phyloP scores from a whole-genome alignment of 768 basidiomycete genomes.

The Psilocybe subaeruginosa region DNA sequence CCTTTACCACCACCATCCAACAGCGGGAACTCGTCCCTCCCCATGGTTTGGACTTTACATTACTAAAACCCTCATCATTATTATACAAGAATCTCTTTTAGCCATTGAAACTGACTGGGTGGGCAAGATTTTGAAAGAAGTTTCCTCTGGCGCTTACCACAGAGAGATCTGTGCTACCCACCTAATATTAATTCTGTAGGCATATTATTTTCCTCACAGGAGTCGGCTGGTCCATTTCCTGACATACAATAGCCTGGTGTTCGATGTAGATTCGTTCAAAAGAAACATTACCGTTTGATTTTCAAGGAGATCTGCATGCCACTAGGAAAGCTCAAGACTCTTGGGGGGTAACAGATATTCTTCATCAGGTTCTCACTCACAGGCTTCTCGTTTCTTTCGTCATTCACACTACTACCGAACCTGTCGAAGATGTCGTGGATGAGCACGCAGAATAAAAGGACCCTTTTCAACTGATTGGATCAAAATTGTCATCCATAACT shows the following conservation, averaged over 20 bases:
- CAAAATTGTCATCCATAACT: too few relatives aligned
- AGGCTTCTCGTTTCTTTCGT: not conserved
- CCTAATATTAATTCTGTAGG: too few relatives aligned
- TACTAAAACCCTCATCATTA: not conserved
- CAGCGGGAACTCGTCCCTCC: too few relatives aligned
- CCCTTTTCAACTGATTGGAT: too few relatives aligned
- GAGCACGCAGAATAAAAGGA: too few relatives aligned
- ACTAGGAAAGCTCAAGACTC: too few relatives aligned
- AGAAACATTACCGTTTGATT: not conserved
- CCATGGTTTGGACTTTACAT: too few relatives aligned
- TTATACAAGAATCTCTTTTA: not conserved
- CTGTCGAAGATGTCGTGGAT: too few relatives aligned
- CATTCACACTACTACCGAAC: too few relatives aligned
- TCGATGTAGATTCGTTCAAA: not conserved
- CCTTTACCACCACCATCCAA: too few relatives aligned
- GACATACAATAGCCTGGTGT: not conserved
- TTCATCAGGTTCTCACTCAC: not conserved
- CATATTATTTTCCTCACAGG: too few relatives aligned
- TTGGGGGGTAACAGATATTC: too few relatives aligned
- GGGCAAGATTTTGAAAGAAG: not conserved
- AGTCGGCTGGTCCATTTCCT: not conserved
- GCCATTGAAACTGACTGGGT: not conserved
- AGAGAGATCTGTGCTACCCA: not conserved
- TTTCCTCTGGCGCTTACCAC: not conserved
- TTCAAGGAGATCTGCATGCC: not conserved